Percentiles rank a stretch among this genome's conserved stretches.
These are phyloP conservation scores for Diaporthe humulicola DNA, from an alignment of 2,329 filamentous ascomycete species.

Conservation along the genomic window DNA sequence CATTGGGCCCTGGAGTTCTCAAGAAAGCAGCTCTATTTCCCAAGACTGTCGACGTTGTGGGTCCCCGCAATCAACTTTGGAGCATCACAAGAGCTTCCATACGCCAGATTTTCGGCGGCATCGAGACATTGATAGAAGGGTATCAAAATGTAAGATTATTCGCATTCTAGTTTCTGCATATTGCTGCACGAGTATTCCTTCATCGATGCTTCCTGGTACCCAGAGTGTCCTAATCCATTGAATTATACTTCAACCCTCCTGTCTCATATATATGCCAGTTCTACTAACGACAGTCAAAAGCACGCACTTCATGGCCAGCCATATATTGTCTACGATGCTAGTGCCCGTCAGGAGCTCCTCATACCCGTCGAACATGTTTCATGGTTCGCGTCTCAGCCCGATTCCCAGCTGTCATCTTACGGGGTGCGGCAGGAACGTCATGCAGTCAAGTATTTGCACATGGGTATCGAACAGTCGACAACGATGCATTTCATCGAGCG, in stretches of 20 bases:
- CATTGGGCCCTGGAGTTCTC: not conserved
- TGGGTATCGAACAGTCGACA: conserved; percentile 1
- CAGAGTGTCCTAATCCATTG: not conserved
- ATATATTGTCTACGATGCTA: conserved; percentile 12
- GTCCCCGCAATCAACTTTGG: not conserved
- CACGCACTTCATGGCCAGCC: not conserved
- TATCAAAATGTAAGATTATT: conserved; percentile 8
- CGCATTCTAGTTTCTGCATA: not conserved
- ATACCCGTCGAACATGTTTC: conserved; percentile 12
- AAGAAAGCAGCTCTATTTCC: not conserved
- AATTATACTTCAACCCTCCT: not conserved
- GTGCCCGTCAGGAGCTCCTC: conserved; percentile 9
- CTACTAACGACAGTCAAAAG: not conserved
- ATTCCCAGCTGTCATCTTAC: not conserved
- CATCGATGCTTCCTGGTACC: not conserved
- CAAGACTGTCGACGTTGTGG: not conserved
- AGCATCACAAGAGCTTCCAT: conserved; percentile 6
- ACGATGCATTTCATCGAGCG: not conserved
- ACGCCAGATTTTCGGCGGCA: conserved; percentile 13
- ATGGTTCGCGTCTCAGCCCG: conserved; percentile 7
- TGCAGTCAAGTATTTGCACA: conserved; percentile 3
- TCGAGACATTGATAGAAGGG: not conserved
- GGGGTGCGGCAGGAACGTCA: conserved; percentile 15
- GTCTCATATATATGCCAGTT: not conserved
- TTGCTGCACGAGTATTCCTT: not conserved